A percentile compares a stretch with the other conserved stretches of the same genome.
Evolutionary conservation across 83 land plant genomes (phyloP).

Genomic region (Picea mariana): DNA sequence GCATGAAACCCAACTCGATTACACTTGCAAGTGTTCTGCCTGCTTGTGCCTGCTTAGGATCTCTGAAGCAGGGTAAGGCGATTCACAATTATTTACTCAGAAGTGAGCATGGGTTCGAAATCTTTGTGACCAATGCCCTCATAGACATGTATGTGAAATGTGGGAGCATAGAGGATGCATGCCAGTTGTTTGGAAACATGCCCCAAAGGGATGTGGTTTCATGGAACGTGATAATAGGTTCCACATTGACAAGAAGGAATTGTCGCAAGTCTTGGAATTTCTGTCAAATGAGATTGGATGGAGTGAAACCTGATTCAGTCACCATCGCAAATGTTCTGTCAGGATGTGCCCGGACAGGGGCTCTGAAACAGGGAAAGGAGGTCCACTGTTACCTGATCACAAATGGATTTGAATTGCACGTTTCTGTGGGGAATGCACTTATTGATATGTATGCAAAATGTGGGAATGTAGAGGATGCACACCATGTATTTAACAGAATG

Average conservation of each 20-base stretch:
- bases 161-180: slow-evolving; percentile 10
- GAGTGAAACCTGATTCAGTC: slow-evolving; percentile 3
- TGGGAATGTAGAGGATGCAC: slow-evolving; percentile 45
- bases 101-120: background rate
- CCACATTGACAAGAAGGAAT: background rate
- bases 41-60: slow-evolving; percentile 28
- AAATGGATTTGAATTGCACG: background rate
- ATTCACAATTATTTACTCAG: background rate
- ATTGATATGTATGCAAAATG: slow-evolving; percentile 64
- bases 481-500: slow-evolving; percentile 36
- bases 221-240: slow-evolving; percentile 3
- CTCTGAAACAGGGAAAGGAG: background rate
- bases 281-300: slow-evolving; percentile 2
- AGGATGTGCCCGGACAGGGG: slow-evolving; percentile 4
- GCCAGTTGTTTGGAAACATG: background rate
- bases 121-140: background rate
- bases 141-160: slow-evolving; percentile 13
- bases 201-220: slow-evolving; percentile 4
- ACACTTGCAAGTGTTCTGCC: slow-evolving; percentile 55
- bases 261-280: background rate
- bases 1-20: slow-evolving; percentile 36
- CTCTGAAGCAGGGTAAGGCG: background rate
- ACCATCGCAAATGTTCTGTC: slow-evolving; percentile 4
- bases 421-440: slow-evolving; percentile 35
- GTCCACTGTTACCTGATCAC: slow-evolving; percentile 3